phyloP scores from a whole-genome alignment of 306 rosid genomes.

The Dryas drummondii region DNA sequence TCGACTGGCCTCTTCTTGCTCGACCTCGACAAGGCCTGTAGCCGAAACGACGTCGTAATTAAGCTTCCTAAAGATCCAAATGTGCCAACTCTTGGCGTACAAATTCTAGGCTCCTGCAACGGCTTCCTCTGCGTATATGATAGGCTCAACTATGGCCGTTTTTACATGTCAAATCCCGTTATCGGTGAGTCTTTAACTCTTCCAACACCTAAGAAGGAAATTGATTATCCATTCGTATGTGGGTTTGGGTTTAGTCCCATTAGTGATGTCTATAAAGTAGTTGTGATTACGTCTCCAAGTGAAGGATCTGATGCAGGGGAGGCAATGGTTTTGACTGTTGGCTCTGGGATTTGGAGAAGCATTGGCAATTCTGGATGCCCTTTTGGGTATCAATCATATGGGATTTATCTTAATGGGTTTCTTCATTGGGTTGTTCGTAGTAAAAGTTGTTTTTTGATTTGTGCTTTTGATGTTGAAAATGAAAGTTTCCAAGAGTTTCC shows the following conservation, averaged over 20 bases:
- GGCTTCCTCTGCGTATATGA: slow-evolving; percentile 5
- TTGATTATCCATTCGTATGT: not conserved
- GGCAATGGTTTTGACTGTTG: not conserved
- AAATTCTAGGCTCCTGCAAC: slow-evolving; percentile 1
- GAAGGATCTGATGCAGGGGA: not conserved
- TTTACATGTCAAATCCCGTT: slow-evolving; percentile 6
- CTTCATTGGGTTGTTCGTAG: slow-evolving; percentile 9
- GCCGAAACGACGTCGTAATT: not conserved
- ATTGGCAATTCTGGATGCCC: not conserved
- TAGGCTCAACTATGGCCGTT: not conserved
- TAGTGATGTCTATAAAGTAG: slow-evolving; percentile 2
- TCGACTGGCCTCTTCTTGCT: not conserved
- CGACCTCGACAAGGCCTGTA: not conserved
- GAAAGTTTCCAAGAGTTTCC: slow-evolving; percentile 3
- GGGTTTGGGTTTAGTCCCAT: slow-evolving; percentile 10
- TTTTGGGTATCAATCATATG: slow-evolving; percentile 4
- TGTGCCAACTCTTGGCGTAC: not conserved
- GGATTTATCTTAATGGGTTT: not conserved
- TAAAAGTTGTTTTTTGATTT: not conserved
- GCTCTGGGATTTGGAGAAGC: slow-evolving; percentile 3
- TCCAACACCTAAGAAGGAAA: not conserved
- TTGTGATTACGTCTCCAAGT: not conserved
- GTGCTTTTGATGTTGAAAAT: not conserved
- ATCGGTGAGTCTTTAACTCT: not conserved
- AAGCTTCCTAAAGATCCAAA: not conserved